These are phyloP conservation scores for Salix udensis DNA, from an alignment of 345 rosid species.

Conservation along the genomic window DNA sequence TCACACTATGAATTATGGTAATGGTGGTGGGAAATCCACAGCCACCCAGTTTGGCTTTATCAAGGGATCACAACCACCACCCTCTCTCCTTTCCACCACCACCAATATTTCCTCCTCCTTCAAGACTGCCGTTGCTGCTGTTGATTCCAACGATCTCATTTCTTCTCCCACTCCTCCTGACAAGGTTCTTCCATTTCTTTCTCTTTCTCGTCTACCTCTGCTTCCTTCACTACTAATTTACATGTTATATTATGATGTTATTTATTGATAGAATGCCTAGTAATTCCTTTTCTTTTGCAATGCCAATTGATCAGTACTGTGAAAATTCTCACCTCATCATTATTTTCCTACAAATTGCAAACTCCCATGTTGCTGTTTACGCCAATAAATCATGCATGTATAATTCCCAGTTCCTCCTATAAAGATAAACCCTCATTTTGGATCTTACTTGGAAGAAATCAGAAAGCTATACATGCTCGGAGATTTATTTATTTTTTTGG, in stretches of 20 bases:
- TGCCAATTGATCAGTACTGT: background rate
- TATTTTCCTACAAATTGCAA: no score
- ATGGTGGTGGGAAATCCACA: conserved; percentile 5
- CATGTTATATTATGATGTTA: no score
- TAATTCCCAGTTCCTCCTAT: background rate
- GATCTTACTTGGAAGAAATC: background rate
- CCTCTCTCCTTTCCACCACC: background rate
- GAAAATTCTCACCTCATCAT: background rate
- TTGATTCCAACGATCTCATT: conserved; percentile 36
- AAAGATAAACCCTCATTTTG: background rate
- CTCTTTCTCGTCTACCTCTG: background rate
- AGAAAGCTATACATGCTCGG: no score
- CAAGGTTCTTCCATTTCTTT: conserved; percentile 20
- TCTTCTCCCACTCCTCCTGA: conserved; percentile 28
- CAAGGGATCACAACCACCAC: conserved; percentile 1
- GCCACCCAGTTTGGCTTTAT: background rate
- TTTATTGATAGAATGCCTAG: no score
- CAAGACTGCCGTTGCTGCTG: conserved; percentile 43
- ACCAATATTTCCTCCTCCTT: conserved; percentile 20
- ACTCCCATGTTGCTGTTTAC: no score
- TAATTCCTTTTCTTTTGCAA: no score
- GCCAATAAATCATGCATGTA: background rate
- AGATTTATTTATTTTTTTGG: no score
- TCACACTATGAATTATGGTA: background rate
- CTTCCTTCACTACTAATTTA: no score